Evolutionary conservation across 1,139 yeast species (phyloP), one percentile per base, ranked within the genome.

Genomic region (Debaryomycetaceae sp.): DNA sequence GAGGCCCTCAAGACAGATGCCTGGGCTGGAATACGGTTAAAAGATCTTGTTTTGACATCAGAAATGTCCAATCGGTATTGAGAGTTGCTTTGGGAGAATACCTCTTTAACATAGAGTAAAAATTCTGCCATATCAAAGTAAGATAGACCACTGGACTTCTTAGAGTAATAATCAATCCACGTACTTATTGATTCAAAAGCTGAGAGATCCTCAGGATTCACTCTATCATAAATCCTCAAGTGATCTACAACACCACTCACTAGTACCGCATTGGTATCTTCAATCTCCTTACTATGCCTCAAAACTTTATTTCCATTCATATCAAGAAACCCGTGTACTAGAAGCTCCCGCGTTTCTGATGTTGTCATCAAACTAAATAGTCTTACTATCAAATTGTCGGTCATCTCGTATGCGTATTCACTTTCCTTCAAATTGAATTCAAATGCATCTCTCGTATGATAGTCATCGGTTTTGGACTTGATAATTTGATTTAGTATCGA

Each of bases 211-310:
- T 44, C 13, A 58, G 50, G 27, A 45, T 55, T 45, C 2, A 46
- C 23, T 1, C 39, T 34, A 40, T 61, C 55, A 6, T 44, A 78
- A 2, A 70, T 43, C 38, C 49, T 49, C 11, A 85, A 52, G 45
- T 75, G 72, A 58, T 85, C 93, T 22, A 84, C 74, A 1, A 85
- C 65, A 1, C 90, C 91, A 55, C 87, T 81, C 5, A 83, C 69
- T 22, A 82, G 59, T 1, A 77, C 65, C 38, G 62, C 64, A 7
- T 58, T 51, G 1, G 53, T 27, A 22, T 37, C 22, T n/a, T 39
- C 13, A 49, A 11, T 45, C n/a, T 39, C 49, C n/a, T n/a, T 38
- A 39, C 40, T 34, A 11, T 46, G 48, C 1, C 56, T 51, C 1
- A 66, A 50, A 31, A 76, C 57, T 6, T 50, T 46, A 2, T 63